These are phyloP conservation scores for Russula ochroleuca DNA, from an alignment of 768 basidiomycete species.

Conservation along the genomic window DNA sequence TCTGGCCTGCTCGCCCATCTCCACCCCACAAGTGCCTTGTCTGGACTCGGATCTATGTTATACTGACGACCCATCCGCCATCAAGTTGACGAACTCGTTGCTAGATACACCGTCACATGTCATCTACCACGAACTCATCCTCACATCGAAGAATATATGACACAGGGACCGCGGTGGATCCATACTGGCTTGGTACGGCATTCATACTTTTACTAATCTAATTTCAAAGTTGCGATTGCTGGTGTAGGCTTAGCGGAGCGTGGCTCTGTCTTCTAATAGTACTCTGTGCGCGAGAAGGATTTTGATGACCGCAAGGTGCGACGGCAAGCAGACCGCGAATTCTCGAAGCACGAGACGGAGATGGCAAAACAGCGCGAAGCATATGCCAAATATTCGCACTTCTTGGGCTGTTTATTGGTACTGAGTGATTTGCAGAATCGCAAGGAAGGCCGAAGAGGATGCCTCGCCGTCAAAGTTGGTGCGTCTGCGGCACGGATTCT, in stretches of 20 bases:
- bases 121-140: slow-evolving; percentile 92
- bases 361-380: slow-evolving; percentile 82
- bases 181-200: slow-evolving; percentile 86
- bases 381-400: slow-evolving; percentile 37
- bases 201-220: not conserved
- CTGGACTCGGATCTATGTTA: slow-evolving; percentile 85
- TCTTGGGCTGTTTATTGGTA: not conserved
- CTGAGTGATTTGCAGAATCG: slow-evolving; percentile 41
- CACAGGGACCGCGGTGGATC: slow-evolving; percentile 95
- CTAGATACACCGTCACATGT: slow-evolving; percentile 94
- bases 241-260: slow-evolving; percentile 63
- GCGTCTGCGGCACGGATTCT: slow-evolving; percentile 61
- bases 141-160: slow-evolving; percentile 98
- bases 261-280: slow-evolving; percentile 95
- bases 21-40: slow-evolving; percentile 94
- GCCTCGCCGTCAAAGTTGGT: slow-evolving; percentile 52
- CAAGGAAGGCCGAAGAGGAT: slow-evolving; percentile 59
- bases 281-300: slow-evolving; percentile 96
- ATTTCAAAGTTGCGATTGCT: slow-evolving; percentile 16
- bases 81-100: slow-evolving; percentile 13
- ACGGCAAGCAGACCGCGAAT: slow-evolving; percentile 79
- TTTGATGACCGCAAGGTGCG: slow-evolving; percentile 85
- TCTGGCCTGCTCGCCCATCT: slow-evolving; percentile 93
- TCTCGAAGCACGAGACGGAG: slow-evolving; percentile 85
- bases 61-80: not conserved